Conservation (phyloP, 2,329 filamentous ascomycete species). For the Periconia digitata region DNA sequence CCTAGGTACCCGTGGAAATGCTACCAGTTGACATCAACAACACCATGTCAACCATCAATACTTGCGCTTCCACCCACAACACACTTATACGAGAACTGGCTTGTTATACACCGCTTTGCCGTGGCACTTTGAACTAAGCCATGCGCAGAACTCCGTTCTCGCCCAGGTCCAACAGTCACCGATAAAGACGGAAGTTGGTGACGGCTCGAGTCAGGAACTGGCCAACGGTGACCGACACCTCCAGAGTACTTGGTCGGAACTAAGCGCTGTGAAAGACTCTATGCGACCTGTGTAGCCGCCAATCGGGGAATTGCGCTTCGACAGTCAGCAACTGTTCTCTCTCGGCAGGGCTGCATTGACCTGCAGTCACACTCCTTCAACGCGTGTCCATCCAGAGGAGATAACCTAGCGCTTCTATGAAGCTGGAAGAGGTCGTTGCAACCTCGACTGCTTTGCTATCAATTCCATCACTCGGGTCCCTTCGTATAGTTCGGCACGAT, state of each 20-base stretch:
- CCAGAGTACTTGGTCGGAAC: neutral
- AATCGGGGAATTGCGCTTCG: conserved; percentile 6
- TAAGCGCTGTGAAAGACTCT: neutral
- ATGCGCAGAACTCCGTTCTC: neutral
- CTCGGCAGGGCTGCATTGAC: conserved; percentile 1
- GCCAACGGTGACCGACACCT: neutral
- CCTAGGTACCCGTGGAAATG: neutral
- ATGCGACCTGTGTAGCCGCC: neutral
- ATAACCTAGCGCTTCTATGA: neutral
- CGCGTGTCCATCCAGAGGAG: neutral
- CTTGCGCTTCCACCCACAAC: too few relatives aligned
- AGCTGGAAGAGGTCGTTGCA: too few relatives aligned
- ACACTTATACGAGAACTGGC: neutral
- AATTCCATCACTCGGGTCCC: too few relatives aligned
- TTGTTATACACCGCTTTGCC: neutral
- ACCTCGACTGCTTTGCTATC: too few relatives aligned
- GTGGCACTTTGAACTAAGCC: neutral
- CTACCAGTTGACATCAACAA: too few relatives aligned
- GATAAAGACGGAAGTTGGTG: neutral
- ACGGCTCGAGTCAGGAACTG: neutral
- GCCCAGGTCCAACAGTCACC: neutral
- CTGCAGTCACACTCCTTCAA: neutral
- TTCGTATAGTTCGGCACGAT: conserved; percentile 12
- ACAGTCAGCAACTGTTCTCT: neutral
- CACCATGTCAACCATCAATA: neutral